Evolutionary conservation across 495 filamentous ascomycete species (phyloP).

Genomic region (Polyplosphaeria fusca): DNA sequence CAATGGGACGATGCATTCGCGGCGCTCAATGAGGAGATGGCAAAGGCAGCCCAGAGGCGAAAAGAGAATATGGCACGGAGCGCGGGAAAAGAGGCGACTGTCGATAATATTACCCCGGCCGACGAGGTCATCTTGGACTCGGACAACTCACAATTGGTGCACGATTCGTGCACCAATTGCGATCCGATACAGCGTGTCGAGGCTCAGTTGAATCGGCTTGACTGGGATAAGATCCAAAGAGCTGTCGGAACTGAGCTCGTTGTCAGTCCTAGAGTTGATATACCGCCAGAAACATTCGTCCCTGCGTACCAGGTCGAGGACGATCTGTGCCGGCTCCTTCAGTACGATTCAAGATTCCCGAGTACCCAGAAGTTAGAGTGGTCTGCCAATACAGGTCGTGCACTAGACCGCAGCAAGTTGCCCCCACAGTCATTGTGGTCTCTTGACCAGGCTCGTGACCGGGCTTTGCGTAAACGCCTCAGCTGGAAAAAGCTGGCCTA

Average conservation of each 20-base stretch:
- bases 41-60: no score
- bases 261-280: neutral
- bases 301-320: neutral
- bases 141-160: neutral
- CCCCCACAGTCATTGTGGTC: constrained; percentile 41
- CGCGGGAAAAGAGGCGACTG: neutral
- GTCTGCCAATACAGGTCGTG: constrained; percentile 37
- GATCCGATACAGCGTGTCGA: no score
- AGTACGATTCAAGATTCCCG: constrained; percentile 19
- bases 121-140: neutral
- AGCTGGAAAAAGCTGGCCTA: constrained; percentile 36
- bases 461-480: constrained; percentile 18
- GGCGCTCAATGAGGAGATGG: constrained; percentile 47
- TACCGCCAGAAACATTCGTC: neutral
- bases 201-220: neutral
- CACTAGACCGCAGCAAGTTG: constrained; percentile 24
- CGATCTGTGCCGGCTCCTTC: constrained; percentile 15
- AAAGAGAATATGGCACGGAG: neutral
- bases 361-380: constrained; percentile 12
- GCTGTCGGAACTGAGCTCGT: constrained; percentile 7
- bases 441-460: constrained; percentile 14
- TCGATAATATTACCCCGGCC: neutral
- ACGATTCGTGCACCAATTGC: no score
- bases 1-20: constrained; percentile 61
- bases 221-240: constrained; percentile 9